phyloP scores from a whole-genome alignment of 2,329 filamentous ascomycete species.

The Phaeosphaeriaceae sp. region DNA sequence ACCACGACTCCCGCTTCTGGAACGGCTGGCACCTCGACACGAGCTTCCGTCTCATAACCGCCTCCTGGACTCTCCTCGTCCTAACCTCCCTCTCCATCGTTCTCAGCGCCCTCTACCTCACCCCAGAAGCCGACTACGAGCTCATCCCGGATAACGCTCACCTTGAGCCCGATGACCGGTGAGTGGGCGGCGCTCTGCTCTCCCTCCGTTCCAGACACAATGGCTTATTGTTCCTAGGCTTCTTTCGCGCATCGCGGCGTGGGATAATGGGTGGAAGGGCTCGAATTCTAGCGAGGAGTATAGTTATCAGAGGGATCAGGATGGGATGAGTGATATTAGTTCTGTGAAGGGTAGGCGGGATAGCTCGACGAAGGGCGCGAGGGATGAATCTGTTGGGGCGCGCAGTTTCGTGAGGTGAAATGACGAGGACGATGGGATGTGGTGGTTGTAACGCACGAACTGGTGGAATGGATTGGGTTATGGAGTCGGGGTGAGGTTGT shows the following conservation, averaged over 20 bases:
- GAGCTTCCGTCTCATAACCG: conserved; percentile 74
- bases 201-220: not conserved
- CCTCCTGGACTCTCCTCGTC: conserved; percentile 63
- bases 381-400: not conserved
- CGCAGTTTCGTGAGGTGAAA: not conserved
- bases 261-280: conserved; percentile 44
- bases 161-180: conserved; percentile 44
- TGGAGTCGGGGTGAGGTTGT: too few relatives aligned
- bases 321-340: conserved; percentile 25
- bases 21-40: conserved; percentile 81
- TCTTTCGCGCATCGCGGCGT: conserved; percentile 40
- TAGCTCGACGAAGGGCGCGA: not conserved
- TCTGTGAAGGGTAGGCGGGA: not conserved
- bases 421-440: not conserved
- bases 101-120: conserved; percentile 71
- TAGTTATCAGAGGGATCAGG: conserved; percentile 28
- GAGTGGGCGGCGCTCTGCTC: conserved; percentile 17
- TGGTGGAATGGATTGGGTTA: too few relatives aligned
- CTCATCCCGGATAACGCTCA: conserved; percentile 63
- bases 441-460: not conserved
- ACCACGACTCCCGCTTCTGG: conserved; percentile 83
- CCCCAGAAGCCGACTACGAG: conserved; percentile 86
- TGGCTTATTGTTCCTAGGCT: conserved; percentile 38
- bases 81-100: conserved; percentile 65
- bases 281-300: conserved; percentile 22